These are phyloP conservation scores for Plectranthus barbatus DNA, from an alignment of 257 asterid species.

Conservation along the genomic window DNA sequence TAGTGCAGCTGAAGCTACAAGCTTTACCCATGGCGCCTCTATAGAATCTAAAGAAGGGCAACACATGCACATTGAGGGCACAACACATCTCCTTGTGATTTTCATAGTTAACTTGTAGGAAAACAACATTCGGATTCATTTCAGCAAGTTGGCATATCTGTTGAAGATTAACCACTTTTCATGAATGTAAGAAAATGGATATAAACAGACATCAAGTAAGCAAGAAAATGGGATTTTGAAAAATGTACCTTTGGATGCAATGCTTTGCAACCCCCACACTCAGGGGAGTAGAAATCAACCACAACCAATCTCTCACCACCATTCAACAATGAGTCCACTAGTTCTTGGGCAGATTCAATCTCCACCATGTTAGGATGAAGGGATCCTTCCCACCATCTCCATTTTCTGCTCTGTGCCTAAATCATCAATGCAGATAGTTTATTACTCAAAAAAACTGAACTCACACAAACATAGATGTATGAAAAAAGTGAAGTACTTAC, in stretches of 20 bases:
- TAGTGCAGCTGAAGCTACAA: conserved; percentile 87
- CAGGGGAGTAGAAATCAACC: conserved; percentile 76
- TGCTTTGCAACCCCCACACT: conserved; percentile 89
- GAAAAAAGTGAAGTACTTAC: conserved; percentile 23
- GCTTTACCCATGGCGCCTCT: conserved; percentile 59
- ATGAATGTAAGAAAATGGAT: too few relatives aligned
- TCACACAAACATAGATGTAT: not conserved
- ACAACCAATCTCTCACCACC: conserved; percentile 72
- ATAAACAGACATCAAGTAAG: too few relatives aligned
- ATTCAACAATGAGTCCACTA: conserved; percentile 47
- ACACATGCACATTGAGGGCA: conserved; percentile 51
- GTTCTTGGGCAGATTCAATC: conserved; percentile 61
- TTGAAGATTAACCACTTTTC: not conserved
- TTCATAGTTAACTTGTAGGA: conserved; percentile 68
- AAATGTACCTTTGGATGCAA: conserved; percentile 73
- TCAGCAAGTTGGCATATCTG: conserved; percentile 91
- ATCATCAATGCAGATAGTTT: not conserved
- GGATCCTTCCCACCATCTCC: conserved; percentile 85
- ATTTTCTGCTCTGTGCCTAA: conserved; percentile 44
- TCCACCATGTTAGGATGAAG: conserved; percentile 70
- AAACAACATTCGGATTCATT: conserved; percentile 50
- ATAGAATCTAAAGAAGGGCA: conserved; percentile 78
- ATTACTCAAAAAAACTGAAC: not conserved
- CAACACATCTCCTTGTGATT: conserved; percentile 58
- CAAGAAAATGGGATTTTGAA: not conserved